Base-by-base conservation (phyloP, 371 early-diverging fungal genomes). In the Funneliformis caledonium region DNA sequence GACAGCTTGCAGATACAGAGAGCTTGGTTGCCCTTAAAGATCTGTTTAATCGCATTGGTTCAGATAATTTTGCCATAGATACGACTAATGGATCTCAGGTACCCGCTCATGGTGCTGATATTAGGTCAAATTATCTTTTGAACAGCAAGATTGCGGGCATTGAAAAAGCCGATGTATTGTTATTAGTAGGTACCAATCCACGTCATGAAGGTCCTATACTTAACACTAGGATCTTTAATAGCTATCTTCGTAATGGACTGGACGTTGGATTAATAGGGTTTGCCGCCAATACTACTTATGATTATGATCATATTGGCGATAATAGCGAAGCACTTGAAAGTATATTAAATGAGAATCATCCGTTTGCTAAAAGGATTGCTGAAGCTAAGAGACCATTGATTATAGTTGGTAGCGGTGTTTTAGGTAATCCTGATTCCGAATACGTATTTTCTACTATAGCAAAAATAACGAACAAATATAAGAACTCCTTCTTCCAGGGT, bases 201-300 rank as follows among this genome's bases (percentile, higher is more conserved):
- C 95, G 98, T 72, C 97, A 96, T 85, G 99, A 98, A 88, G 99
- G 97, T 2, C 90, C 99, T 31, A 95, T 97, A 84, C 87, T 98
- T 83, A 98, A 98, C 91, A 94, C 97, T 42, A 94, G 98, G 80
- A 91, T 98, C 84, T 93, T 98, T 85, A 97, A 97, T 89, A 92
- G 96, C 31, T 98, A 92, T 84, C 89, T 98, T 78, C 92, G 94
- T 88, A 92, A 93, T 80, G 89, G 90, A 19, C 88, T 93, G 76
- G 92, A 96, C 77, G 85, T 97, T 82, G 98, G 92, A 80, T 83
- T 97, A 72, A 88, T 98, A 80, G 98, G 98, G 70, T 87, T 89
- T 67, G 83, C 89, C 5, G 89, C 85, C 61, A 90, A 96, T 75
- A 87, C 97, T 82, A 97, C 97, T 83, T 98, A 96, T 87, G 97